phyloP scores from a whole-genome alignment of 768 basidiomycete genomes.

The Agrocybe praecox region DNA sequence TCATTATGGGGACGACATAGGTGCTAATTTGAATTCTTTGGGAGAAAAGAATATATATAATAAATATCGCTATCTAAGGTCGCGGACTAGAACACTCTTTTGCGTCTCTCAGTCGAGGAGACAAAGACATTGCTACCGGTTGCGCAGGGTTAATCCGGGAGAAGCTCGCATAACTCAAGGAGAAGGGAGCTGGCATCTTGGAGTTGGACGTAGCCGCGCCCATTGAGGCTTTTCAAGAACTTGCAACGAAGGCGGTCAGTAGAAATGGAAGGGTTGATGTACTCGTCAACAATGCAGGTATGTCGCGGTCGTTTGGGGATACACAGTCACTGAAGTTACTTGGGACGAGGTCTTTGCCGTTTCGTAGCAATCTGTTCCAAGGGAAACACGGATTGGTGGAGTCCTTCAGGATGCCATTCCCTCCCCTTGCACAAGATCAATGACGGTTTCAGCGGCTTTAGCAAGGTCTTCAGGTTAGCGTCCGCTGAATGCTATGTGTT shows the following conservation, averaged over 20 bases:
- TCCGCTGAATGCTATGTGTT: background rate
- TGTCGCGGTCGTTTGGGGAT: background rate
- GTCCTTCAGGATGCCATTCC: background rate
- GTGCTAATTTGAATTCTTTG: slow-evolving; percentile 4
- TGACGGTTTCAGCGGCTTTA: background rate
- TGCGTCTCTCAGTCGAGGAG: slow-evolving; percentile 44
- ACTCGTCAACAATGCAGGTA: slow-evolving; percentile 48
- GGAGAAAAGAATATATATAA: no score
- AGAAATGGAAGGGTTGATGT: slow-evolving; percentile 48
- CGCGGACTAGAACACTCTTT: slow-evolving; percentile 40
- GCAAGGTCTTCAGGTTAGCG: background rate
- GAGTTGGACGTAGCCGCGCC: slow-evolving; percentile 38
- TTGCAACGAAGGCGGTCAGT: slow-evolving; percentile 35
- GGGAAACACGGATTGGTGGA: background rate
- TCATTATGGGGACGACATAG: slow-evolving; percentile 33
- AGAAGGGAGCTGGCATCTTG: slow-evolving; percentile 37
- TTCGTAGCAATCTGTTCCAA: background rate
- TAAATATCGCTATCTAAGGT: slow-evolving; percentile 33
- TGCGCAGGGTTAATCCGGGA: slow-evolving; percentile 37
- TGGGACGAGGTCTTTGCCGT: background rate
- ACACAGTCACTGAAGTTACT: no score
- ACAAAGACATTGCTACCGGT: slow-evolving; percentile 51
- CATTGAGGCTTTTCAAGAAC: slow-evolving; percentile 32
- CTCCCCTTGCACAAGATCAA: background rate
- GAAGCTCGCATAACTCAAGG: slow-evolving; percentile 37